Evolutionary conservation across 352 stramenopile species (phyloP).

Genomic region (Globisporangium cystogenes): DNA sequence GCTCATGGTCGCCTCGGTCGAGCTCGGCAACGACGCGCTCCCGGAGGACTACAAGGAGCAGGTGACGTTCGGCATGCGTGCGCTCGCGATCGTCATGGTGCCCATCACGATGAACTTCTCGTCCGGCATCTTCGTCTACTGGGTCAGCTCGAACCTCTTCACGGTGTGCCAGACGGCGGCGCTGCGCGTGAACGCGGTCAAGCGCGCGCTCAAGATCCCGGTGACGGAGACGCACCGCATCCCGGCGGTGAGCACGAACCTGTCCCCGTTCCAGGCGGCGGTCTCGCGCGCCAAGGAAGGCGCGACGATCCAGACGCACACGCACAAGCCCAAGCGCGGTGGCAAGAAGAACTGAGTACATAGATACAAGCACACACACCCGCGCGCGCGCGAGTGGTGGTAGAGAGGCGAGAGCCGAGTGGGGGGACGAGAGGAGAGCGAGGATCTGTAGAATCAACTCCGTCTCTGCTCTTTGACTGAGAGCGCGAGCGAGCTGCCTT

Average conservation of each 20-base stretch:
- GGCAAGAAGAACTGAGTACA: constrained; percentile 39
- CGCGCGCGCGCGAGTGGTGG: background rate
- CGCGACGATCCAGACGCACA: constrained; percentile 60
- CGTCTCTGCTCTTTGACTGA: background rate
- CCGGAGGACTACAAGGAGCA: constrained; percentile 56
- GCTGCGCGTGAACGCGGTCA: constrained; percentile 51
- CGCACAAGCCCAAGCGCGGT: constrained; percentile 47
- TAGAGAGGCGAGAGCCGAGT: background rate
- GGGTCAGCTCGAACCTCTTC: constrained; percentile 82
- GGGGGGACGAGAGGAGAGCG: background rate
- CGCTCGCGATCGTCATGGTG: constrained; percentile 62
- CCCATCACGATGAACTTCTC: constrained; percentile 81
- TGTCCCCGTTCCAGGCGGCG: constrained; percentile 71
- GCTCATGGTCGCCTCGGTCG: constrained; percentile 72
- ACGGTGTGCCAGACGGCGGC: constrained; percentile 57
- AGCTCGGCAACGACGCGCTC: constrained; percentile 68
- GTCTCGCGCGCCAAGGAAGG: constrained; percentile 64
- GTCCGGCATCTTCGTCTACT: constrained; percentile 84
- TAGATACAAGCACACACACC: background rate
- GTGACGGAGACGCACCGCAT: constrained; percentile 31
- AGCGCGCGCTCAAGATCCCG: constrained; percentile 50
- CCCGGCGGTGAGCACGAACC: constrained; percentile 21
- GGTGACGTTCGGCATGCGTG: constrained; percentile 76
- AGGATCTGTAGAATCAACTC: background rate
- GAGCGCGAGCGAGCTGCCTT: background rate